phyloP scores from a whole-genome alignment of 2,329 filamentous ascomycete species.

The Colletotrichum falcatum region DNA sequence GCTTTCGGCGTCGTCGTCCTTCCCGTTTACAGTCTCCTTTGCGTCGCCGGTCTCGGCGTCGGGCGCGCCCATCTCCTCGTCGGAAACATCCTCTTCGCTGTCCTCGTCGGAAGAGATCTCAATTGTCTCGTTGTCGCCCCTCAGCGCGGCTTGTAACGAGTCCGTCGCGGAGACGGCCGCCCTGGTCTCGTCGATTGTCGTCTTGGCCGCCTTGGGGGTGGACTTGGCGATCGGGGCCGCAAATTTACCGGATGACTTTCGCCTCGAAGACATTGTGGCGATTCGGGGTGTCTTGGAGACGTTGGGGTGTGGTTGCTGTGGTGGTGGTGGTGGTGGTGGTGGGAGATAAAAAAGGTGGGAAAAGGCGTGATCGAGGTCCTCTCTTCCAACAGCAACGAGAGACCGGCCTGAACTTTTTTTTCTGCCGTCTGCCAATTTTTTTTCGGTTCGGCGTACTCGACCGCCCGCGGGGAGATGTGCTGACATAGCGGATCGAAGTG shows the following conservation, averaged over 20 bases:
- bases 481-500: constrained; percentile 17
- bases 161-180: constrained; percentile 63
- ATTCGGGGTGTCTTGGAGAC: constrained; percentile 16
- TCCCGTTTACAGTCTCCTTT: constrained; percentile 44
- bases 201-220: constrained; percentile 63
- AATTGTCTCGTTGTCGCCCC: constrained; percentile 56
- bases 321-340: not conserved
- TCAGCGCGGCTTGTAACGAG: constrained; percentile 51
- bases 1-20: constrained; percentile 41
- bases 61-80: constrained; percentile 52
- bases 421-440: constrained; percentile 40
- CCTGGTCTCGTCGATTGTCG: constrained; percentile 69
- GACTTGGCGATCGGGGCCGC: constrained; percentile 66
- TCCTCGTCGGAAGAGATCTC: constrained; percentile 69
- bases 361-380: constrained; percentile 24
- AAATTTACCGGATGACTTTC: constrained; percentile 69
- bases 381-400: constrained; percentile 21
- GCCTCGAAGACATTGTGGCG: constrained; percentile 67
- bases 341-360: constrained; percentile 10
- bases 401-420: constrained; percentile 40
- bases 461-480: constrained; percentile 34
- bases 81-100: constrained; percentile 61
- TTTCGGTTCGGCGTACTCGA: constrained; percentile 25
- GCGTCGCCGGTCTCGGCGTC: constrained; percentile 42
- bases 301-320: not conserved